A percentile compares a stretch with the other conserved stretches of the same genome.
Evolutionary conservation across 768 basidiomycete genomes (phyloP).

Genomic region (Crucibulum laeve): DNA sequence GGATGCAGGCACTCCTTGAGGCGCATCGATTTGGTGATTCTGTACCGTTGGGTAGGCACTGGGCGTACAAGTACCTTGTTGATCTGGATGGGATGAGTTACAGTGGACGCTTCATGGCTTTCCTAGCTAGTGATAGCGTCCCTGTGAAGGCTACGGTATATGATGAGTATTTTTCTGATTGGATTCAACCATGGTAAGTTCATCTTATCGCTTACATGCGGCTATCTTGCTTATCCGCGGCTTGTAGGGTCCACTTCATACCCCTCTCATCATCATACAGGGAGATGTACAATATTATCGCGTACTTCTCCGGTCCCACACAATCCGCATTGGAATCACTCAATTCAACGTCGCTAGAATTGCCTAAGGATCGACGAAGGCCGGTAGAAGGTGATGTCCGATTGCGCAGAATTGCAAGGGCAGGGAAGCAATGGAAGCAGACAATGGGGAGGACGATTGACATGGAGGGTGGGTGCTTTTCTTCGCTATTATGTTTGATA

Average conservation of each 20-base stretch:
- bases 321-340: slow-evolving; percentile 47
- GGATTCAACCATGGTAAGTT: slow-evolving; percentile 81
- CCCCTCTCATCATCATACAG: slow-evolving; percentile 82
- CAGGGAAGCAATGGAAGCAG: slow-evolving; percentile 92
- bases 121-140: slow-evolving; percentile 83
- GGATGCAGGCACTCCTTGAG: slow-evolving; percentile 56
- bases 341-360: slow-evolving; percentile 40
- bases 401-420: slow-evolving; percentile 78
- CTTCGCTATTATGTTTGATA: not conserved
- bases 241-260: slow-evolving; percentile 85
- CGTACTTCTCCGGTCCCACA: slow-evolving; percentile 89
- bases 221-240: not conserved
- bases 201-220: not conserved
- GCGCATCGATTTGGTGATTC: slow-evolving; percentile 69
- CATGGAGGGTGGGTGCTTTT: slow-evolving; percentile 75
- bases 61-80: slow-evolving; percentile 90
- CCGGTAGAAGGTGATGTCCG: slow-evolving; percentile 64
- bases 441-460: slow-evolving; percentile 79
- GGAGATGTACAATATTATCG: slow-evolving; percentile 91
- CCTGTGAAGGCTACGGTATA: slow-evolving; percentile 91
- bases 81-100: slow-evolving; percentile 97
- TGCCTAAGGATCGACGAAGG: slow-evolving; percentile 28
- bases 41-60: slow-evolving; percentile 80
- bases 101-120: slow-evolving; percentile 82
- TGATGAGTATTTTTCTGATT: slow-evolving; percentile 85